A percentile compares a stretch with the other conserved stretches of the same genome.
These are phyloP conservation scores for Kwoniella europaea DNA, from an alignment of 768 basidiomycete species.

Conservation along the genomic window DNA sequence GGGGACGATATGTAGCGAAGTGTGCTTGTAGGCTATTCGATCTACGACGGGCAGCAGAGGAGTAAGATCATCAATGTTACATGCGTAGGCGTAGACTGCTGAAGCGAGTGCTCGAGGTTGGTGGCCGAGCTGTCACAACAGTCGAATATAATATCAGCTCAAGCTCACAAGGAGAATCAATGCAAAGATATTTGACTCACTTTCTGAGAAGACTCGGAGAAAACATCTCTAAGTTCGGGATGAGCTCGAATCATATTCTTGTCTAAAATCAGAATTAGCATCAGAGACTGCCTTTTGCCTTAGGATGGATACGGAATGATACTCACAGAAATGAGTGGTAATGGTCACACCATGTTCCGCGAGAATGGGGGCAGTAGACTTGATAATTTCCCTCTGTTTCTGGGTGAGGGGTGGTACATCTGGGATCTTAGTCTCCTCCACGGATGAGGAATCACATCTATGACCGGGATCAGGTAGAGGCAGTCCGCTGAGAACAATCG, in stretches of 20 bases:
- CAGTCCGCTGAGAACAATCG: background rate
- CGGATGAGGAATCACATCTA: constrained; percentile 3
- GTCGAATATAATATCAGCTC: background rate
- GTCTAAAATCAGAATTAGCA: constrained; percentile 3
- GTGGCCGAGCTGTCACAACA: constrained; percentile 14
- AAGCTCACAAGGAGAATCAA: background rate
- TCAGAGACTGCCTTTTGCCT: too few species aligned
- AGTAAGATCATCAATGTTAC: constrained; percentile 39
- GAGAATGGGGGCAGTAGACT: constrained; percentile 18
- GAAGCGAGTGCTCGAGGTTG: constrained; percentile 40
- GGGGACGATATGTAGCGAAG: constrained; percentile 35
- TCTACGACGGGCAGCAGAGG: constrained; percentile 36
- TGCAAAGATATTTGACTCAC: background rate
- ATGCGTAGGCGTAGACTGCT: constrained; percentile 41
- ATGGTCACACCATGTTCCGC: constrained; percentile 25
- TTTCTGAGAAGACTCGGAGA: constrained; percentile 20
- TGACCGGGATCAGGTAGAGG: constrained; percentile 19
- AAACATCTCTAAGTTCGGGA: constrained; percentile 21
- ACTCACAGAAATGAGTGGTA: constrained; percentile 24
- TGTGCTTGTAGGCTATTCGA: constrained; percentile 39
- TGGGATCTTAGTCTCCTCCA: constrained; percentile 17
- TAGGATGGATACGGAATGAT: too few species aligned
- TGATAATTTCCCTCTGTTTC: constrained; percentile 23
- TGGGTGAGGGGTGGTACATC: constrained; percentile 22
- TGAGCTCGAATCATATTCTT: constrained; percentile 25